Conservation (phyloP, 208 protist species). For the Crithidia expoeki region DNA sequence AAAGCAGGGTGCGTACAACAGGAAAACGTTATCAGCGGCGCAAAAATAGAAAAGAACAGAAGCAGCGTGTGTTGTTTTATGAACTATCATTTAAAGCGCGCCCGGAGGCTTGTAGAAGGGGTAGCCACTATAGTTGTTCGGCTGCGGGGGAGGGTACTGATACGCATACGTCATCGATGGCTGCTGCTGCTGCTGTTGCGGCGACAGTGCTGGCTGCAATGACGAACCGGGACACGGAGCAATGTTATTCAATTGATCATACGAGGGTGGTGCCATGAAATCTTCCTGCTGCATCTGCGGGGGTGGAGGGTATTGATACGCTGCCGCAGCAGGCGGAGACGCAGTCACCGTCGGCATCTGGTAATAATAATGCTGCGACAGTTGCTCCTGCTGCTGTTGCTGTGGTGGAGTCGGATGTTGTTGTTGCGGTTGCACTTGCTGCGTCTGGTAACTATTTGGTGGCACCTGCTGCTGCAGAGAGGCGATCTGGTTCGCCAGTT, state of each 20-base stretch:
- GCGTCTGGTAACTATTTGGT: slow-evolving; percentile 1
- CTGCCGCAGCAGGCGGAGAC: background rate
- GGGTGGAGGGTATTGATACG: slow-evolving; percentile 16
- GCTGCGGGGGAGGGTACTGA: slow-evolving; percentile 30
- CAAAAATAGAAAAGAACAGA: background rate
- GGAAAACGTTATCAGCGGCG: too few relatives aligned
- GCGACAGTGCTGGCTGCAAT: slow-evolving; percentile 2
- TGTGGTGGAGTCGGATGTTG: background rate
- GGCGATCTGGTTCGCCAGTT: slow-evolving; percentile 39
- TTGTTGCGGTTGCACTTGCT: slow-evolving; percentile 13
- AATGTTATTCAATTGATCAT: slow-evolving; percentile 28
- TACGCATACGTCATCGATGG: slow-evolving; percentile 12
- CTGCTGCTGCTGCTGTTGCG: slow-evolving; percentile 1
- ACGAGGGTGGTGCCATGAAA: slow-evolving; percentile 19
- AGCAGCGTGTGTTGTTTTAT: background rate
- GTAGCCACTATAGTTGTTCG: slow-evolving; percentile 9
- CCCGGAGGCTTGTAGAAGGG: slow-evolving; percentile 34
- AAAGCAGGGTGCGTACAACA: too few relatives aligned
- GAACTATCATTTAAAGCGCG: slow-evolving; percentile 7
- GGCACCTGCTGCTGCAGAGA: slow-evolving; percentile 27
- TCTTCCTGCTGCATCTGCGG: slow-evolving; percentile 13
- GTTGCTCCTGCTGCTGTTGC: background rate
- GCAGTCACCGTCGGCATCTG: background rate
- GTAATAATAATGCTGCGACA: slow-evolving; percentile 7
- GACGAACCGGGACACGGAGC: background rate